Base-by-base conservation (phyloP, 768 basidiomycete genomes). In the Lactarius hatsudake region DNA sequence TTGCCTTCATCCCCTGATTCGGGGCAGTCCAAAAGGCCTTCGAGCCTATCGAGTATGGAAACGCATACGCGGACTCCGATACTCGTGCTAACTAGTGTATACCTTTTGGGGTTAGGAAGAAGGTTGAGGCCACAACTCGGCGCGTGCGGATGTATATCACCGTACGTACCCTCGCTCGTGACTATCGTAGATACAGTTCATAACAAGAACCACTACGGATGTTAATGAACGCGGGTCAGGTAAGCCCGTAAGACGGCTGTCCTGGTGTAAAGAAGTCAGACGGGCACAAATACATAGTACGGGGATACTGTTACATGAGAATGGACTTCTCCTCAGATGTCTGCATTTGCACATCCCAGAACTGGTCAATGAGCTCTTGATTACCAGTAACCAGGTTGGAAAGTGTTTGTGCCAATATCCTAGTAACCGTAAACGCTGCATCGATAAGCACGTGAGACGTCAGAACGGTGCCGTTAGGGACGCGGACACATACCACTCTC, bases 301-400 rank as follows among this genome's bases (percentile, higher is more conserved):
- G 60, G 28, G 38, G 61, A 15, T 28, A 10, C 15, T 26, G 23
- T 63, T 56, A 96, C 94, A 90, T 83, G 64, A 96, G 77, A 12
- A 96, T 80, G 57, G 86, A 84, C 74, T 88, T 82, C 68, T 91
- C 87, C 72, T 93, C 91, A 1, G 89, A 84, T 5, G 90, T 80
- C 62, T 80, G 81, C 74, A 93, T 78, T 71, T 89, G 88, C 1
- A 78, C 81, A 42, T 81, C 80, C 91, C 89, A 93, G 38, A 90
- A 76, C 26, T 74, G 80, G n/a, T 79, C 74, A 68, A 84, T 80
- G 55, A 89, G 81, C 9, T 68, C 71, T 51, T 87, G 84, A 67
- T 94, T 91, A 9, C 83, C 82, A 2, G 95, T 93, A 38, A 96
- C 83, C 28, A 94, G 80, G 75, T 97, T 97, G 23, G 93, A 91